phyloP scores from a whole-genome alignment of 1,284 basidiomycete genomes.

The Apiotrichum mycotoxinovorans region DNA sequence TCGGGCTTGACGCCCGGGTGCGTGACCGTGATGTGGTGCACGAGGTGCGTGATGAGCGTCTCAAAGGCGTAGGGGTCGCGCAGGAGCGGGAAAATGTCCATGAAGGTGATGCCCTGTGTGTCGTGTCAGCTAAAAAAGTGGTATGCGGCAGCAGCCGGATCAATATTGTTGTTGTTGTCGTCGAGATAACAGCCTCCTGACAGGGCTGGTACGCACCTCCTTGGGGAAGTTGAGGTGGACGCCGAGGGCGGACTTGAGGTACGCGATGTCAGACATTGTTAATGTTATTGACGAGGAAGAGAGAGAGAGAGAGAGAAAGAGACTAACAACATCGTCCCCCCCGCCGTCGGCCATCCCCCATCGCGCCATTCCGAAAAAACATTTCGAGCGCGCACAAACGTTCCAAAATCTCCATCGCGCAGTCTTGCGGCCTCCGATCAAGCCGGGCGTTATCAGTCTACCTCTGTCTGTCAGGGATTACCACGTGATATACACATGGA shows the following conservation, averaged over 20 bases:
- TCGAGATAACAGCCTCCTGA: neutral
- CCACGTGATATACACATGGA: neutral
- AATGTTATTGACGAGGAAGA: neutral
- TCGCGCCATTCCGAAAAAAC: neutral
- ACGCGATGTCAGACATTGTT: conserved; percentile 71
- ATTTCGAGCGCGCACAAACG: too few relatives aligned
- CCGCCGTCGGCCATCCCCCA: neutral
- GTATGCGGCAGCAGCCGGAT: too few relatives aligned
- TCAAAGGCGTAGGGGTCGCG: conserved; percentile 80
- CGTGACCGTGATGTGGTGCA: conserved; percentile 75
- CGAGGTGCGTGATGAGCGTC: conserved; percentile 83
- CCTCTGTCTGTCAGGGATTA: neutral
- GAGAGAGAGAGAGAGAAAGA: neutral
- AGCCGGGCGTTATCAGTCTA: too few relatives aligned
- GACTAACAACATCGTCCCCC: neutral
- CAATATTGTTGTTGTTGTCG: neutral
- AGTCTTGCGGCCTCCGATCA: too few relatives aligned
- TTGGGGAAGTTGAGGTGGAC: conserved; percentile 79
- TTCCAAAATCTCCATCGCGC: too few relatives aligned
- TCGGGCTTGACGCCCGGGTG: conserved; percentile 71
- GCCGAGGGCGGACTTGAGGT: conserved; percentile 64
- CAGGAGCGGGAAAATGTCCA: conserved; percentile 89
- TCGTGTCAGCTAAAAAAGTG: neutral
- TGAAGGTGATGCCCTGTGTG: conserved; percentile 51
- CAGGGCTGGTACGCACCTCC: conserved; percentile 59